Evolutionary conservation across 352 stramenopile genomes (phyloP), one percentile per base, ranked within the genome.

Genomic region (Phytophthora nicotianae): DNA sequence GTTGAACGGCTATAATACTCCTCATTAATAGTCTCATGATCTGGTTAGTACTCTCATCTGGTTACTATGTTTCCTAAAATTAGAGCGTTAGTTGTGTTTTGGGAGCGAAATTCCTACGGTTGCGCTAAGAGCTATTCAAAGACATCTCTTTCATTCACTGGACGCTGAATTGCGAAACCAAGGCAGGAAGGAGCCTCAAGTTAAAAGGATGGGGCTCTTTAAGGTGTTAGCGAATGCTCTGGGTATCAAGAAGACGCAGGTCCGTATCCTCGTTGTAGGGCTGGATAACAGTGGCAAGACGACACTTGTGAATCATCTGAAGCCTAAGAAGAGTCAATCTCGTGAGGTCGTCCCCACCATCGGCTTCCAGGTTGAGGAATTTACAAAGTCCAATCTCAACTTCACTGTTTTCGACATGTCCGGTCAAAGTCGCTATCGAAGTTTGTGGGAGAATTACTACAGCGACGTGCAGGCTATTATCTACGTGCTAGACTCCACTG

Each of bases 381-480:
- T 97, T 60, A 79, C 75, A 27, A 97, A 96, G 65, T 74, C 89
- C 57, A 97, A 96, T 65, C 62, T 97, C n/a, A 96, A 93, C 59
- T 97, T 97, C 51, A 97, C 90, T 11, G 80, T 96, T 13, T 95
- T 96, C 53, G 90, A 97, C 75, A 97, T 97, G 89, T 95, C 83
- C 2, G 90, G 90, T 9, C 71, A 94, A 75, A 89, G 80, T 29
- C 75, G 79, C 50, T 96, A 94, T 58, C 68, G 88, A 23, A 88
- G 72, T 50, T 72, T 96, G 23, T 96, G 88, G 88, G 84, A 95
- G 50, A 90, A 92, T 47, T 91, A 95, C 70, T 96, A 95, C 76
- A 81, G 65, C 37, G 80, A 93, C 35, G 85, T 93, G 0, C 80
- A 88, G 64, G 90, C 89, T 16, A 89, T 97, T 48, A 97, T 97